Evolutionary conservation across 1,139 yeast species (phyloP), one percentile per base, ranked within the genome.

Genomic region (Kurtzmaniella quercitrusa): DNA sequence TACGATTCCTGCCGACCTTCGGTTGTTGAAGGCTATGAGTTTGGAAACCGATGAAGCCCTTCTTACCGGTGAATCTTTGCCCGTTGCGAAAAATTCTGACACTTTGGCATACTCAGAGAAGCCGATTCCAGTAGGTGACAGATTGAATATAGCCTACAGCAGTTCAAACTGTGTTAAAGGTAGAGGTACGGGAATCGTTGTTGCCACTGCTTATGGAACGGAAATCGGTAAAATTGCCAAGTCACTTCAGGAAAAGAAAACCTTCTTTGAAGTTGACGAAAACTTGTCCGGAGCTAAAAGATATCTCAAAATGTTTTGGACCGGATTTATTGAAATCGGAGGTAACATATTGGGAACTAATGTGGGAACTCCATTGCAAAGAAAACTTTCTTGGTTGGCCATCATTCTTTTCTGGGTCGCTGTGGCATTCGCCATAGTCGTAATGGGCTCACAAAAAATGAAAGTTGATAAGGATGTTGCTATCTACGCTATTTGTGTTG

Each of bases 31-130:
- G 36, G 57, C 77, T 40, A 74, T 78, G 66, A 85, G 85, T 60
- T 79, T 85, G 50, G 94, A 85, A 59, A 78, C 89, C 8, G 94
- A 85, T 56, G 94, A 85, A 60, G 91, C 94, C 7, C 67, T 85
- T 42, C 71, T 85, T 45, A 85, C 93, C 2, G 95, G 94, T 46
- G 95, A 86, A 60, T 84, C 93, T 1, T 65, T 85, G 42, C 93
- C 95, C 0, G 80, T 85, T n/a, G 63, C 72, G 23, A 86, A 86
- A 58, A 70, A 74, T 45, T 74, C 71, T 34, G 55, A 61, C 0
- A 62, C 60, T 6, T 59, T 71, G 14, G 57, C 61, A 2, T 65
- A 68, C 41, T 46, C 51, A n/a, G 41, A 49, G 2, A 47, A 45
- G 9, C 70, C 68, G 36, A 63, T 80, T 19, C 85, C 91, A 2